Percentiles rank a stretch among this genome's conserved stretches.
phyloP scores from a whole-genome alignment of 1,284 basidiomycete species.

The Mycena sp. region DNA sequence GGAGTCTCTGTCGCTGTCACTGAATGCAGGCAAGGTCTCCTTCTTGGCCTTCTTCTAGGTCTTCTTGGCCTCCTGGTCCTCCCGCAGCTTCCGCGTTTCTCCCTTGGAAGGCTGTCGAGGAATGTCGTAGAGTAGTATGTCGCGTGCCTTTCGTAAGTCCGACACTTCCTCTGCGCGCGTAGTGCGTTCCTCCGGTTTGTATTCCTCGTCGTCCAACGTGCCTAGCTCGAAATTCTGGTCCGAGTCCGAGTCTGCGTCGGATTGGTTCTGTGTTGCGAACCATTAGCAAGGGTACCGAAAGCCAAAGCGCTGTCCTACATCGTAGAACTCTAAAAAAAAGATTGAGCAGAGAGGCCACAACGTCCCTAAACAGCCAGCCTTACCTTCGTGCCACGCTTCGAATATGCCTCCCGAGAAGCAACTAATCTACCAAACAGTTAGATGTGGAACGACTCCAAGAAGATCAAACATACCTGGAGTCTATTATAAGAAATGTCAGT shows the following conservation, averaged over 20 bases:
- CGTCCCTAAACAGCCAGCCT: not conserved
- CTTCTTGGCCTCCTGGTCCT: constrained; percentile 1
- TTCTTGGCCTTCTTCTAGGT: not conserved
- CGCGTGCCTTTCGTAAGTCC: not conserved
- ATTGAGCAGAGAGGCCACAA: not conserved
- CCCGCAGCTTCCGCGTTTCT: constrained; percentile 1
- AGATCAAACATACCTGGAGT: constrained; percentile 1
- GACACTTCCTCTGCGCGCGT: constrained; percentile 6
- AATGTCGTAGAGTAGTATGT: constrained; percentile 9
- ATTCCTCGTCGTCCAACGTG: constrained; percentile 5
- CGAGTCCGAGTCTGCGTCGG: constrained; percentile 6
- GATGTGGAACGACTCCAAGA: not conserved
- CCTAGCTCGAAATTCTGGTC: constrained; percentile 3
- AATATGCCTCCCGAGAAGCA: constrained; percentile 12
- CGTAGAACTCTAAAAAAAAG: constrained; percentile 5
- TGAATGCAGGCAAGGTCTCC: not conserved
- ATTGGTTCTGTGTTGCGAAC: not conserved
- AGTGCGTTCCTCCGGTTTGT: not conserved
- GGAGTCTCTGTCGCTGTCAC: not conserved
- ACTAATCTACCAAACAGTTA: not conserved
- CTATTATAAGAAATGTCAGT: not conserved
- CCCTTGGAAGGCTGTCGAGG: constrained; percentile 9
- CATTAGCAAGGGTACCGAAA: not conserved
- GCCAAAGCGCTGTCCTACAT: not conserved
- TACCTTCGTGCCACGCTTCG: constrained; percentile 16